Base-by-base conservation (phyloP, 352 stramenopile species). In the Globisporangium perplexum region DNA sequence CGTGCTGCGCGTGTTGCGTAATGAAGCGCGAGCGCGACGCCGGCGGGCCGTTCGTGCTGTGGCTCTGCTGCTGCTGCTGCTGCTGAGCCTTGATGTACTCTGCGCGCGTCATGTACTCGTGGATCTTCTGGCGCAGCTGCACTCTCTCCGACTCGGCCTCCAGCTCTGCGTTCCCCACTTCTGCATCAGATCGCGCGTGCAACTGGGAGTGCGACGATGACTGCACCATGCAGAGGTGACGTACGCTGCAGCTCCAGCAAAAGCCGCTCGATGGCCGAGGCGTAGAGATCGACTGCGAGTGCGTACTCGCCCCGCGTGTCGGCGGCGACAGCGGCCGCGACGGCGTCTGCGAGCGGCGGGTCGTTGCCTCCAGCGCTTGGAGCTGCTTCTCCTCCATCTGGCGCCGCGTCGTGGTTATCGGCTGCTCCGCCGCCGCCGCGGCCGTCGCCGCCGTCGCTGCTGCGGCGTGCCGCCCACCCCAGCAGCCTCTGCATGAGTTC, bases 61-160 rank as follows among this genome's bases (percentile, higher is more conserved):
- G 38, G 18, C 39, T 45, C 10, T 12, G 7, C 12, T 7, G 38
- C 1, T 2, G 6, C 33, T 44, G 39, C 4, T 43, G 44, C 12
- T 50, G 8, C 31, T 54, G 33, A 0, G 71, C 65, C 43, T 91
- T 92, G 5, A 94, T 46, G 23, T 76, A 57, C 69, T 94, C 83
- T 1, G 83, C 83, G 12, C 83, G 68, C 36, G 81, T 63, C 75
- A 94, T 91, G 56, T 89, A 92, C 57, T 86, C 79, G 31, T 89
- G 68, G 30, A 91, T 91, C 53, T 86, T 81, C 17, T 59, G 50
- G 4, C 72, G 53, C 55, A 77, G 54, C 1, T 71, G 47, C 24
- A 68, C 60, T 20, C 70, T 60, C 11, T 62, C 60, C 5, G 67
- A 54, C 3, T 86, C 76, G 7, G 71, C 50, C 7, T 56, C 51